Evolutionary conservation across 768 basidiomycete genomes (phyloP), one percentile per base, ranked within the genome.

Genomic region (Saitozyma podzolica): DNA sequence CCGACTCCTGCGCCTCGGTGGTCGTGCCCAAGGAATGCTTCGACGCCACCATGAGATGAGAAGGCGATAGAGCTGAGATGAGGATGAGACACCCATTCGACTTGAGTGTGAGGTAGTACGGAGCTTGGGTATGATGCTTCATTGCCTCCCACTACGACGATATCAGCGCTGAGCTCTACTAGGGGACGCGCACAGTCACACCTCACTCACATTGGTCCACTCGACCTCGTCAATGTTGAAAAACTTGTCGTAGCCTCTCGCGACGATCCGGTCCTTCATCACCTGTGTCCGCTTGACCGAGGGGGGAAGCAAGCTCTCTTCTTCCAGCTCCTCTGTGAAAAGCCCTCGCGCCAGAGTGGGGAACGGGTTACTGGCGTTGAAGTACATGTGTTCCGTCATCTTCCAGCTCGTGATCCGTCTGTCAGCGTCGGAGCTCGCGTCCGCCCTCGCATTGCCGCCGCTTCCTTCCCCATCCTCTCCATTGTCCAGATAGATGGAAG

Each of bases 51-150:
- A 98, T 72, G 11, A 98, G 81, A 68, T 89, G 86, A 8, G 82
- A 81, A 0, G 87, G 84, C 0, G 89, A 88, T 13, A 98, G 84
- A 0, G 94, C 89, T 0, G 88, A 89, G 70, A 98, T 87, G 80
- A 98, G 92, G 71, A 99, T 94, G 79, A 98, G 91, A 79, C 95
- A 98, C 8, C 94, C 95, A 65, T 97, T 98, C 0, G 91, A 92
- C 77, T 97, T 99, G 55, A 93, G 83, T 0, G 94, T 91, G 8
- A 98, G 83, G 16, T 87, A 86, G 73, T 96, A 97, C 0, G 92
- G 89, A 0, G 88, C 81, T 2, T 83, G 80, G 0, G 92, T 93
- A 63, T 91, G 84, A 4, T 80, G 74, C 65, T 88, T 84, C 43
- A 96, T 81, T 1, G 87, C 83, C 0, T 82, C 74, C 92, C 93